phyloP scores from a whole-genome alignment of 768 basidiomycete genomes.

The Phylloporus rhodoxanthus region DNA sequence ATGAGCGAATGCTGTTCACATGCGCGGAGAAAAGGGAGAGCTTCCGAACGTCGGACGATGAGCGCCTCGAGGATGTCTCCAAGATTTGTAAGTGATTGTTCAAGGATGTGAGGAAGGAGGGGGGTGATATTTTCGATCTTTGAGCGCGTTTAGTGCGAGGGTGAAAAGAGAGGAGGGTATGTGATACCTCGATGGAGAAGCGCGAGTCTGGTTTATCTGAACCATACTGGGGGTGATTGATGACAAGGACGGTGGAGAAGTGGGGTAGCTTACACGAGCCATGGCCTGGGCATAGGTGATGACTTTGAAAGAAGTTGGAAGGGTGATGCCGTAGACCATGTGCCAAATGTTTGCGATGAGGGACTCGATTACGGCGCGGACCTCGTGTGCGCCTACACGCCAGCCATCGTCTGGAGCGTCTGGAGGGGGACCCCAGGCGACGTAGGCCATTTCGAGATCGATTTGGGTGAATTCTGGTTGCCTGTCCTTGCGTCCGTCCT shows the following conservation, averaged over 20 bases:
- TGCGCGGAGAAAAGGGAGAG: constrained; percentile 26
- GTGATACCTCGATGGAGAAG: constrained; percentile 77
- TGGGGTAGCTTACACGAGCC: constrained; percentile 54
- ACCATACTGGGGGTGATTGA: constrained; percentile 59
- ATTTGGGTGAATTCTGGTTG: constrained; percentile 98
- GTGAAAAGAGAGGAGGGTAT: constrained; percentile 1
- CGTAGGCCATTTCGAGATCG: constrained; percentile 94
- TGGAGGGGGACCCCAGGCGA: constrained; percentile 60
- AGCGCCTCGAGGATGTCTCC: constrained; percentile 31
- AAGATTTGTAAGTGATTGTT: constrained; percentile 18
- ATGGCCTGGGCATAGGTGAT: constrained; percentile 93
- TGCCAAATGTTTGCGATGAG: constrained; percentile 74
- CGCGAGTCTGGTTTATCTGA: constrained; percentile 94
- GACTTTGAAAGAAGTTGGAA: constrained; percentile 64
- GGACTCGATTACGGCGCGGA: constrained; percentile 72
- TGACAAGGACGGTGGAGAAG: constrained; percentile 9
- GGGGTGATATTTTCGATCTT: constrained; percentile 34
- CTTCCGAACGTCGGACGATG: constrained; percentile 28
- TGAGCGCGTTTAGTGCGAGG: constrained; percentile 9
- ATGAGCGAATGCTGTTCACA: constrained; percentile 11
- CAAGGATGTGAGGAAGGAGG: constrained; percentile 25
- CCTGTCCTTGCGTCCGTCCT: constrained; percentile 89
- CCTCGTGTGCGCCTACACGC: constrained; percentile 83
- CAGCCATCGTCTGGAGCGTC: constrained; percentile 40
- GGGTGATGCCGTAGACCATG: constrained; percentile 53